Percentiles rank a stretch among this genome's conserved stretches.
These are phyloP conservation scores for Corylus americana DNA, from an alignment of 306 rosid genomes.

Conservation along the genomic window DNA sequence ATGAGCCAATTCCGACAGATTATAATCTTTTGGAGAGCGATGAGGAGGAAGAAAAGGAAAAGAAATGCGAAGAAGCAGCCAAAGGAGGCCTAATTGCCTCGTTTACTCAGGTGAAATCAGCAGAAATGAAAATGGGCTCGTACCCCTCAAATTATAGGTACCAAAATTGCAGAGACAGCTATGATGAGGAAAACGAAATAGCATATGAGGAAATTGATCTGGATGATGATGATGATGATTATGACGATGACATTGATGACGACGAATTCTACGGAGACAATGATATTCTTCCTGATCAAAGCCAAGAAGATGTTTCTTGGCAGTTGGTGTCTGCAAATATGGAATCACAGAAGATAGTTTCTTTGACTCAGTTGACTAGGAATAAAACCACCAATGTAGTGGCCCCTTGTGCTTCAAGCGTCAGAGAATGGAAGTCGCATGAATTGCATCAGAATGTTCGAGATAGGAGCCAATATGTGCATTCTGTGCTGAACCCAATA, in stretches of 20 bases:
- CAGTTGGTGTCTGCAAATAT: constrained; percentile 19
- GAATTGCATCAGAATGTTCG: constrained; percentile 1
- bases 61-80: constrained; percentile 24
- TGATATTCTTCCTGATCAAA: constrained; percentile 26
- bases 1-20: constrained; percentile 63
- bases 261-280: constrained; percentile 27
- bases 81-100: constrained; percentile 29
- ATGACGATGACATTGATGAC: constrained; percentile 19
- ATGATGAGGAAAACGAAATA: constrained; percentile 58
- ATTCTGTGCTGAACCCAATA: constrained; percentile 72
- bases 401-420: constrained; percentile 3
- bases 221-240: constrained; percentile 44
- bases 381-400: neutral
- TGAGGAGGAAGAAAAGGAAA: constrained; percentile 43
- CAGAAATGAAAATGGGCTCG: constrained; percentile 18
- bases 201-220: constrained; percentile 52
- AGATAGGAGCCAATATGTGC: constrained; percentile 33
- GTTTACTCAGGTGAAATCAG: constrained; percentile 24
- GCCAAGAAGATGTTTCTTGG: constrained; percentile 36
- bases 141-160: constrained; percentile 75
- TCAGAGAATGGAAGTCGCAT: neutral
- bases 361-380: neutral
- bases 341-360: constrained; percentile 15
- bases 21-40: constrained; percentile 45
- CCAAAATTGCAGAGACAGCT: constrained; percentile 54